These are phyloP conservation scores for Helminthosporium solani DNA, from an alignment of 2,329 filamentous ascomycete species.

Conservation along the genomic window DNA sequence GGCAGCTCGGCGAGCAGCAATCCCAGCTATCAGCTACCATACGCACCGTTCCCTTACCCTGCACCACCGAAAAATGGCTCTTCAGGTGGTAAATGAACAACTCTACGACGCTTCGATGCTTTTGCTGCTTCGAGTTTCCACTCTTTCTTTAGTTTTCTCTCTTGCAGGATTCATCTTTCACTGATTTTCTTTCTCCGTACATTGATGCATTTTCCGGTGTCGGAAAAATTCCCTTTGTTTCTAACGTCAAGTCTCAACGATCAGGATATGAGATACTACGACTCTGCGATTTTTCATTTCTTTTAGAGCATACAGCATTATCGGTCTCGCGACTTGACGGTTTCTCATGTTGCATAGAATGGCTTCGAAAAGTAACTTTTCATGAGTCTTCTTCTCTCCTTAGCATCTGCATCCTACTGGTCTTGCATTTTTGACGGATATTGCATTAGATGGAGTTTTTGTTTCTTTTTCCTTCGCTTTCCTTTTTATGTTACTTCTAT, in stretches of 20 bases:
- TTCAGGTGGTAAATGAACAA: constrained; percentile 4
- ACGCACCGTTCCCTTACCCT: constrained; percentile 41
- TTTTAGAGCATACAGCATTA: neutral
- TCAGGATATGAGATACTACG: neutral
- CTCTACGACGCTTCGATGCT: no score
- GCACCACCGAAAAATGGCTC: constrained; percentile 28
- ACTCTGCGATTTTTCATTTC: neutral
- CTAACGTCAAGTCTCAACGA: neutral
- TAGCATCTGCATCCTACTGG: neutral
- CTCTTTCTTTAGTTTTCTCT: neutral
- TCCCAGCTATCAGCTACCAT: constrained; percentile 35
- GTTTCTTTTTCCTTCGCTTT: neutral
- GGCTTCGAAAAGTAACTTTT: neutral
- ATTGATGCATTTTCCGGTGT: constrained; percentile 11
- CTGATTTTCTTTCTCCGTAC: neutral
- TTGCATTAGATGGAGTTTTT: neutral
- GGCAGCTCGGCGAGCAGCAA: constrained; percentile 24
- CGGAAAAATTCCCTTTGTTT: constrained; percentile 2
- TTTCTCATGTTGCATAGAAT: neutral
- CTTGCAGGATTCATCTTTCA: neutral
- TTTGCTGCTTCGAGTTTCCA: no score
- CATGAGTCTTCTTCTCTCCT: neutral
- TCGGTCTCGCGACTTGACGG: neutral
- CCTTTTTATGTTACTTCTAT: neutral
- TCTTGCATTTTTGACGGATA: neutral